phyloP scores from a whole-genome alignment of 352 stramenopile species.

The Blastocystis sp. region DNA sequence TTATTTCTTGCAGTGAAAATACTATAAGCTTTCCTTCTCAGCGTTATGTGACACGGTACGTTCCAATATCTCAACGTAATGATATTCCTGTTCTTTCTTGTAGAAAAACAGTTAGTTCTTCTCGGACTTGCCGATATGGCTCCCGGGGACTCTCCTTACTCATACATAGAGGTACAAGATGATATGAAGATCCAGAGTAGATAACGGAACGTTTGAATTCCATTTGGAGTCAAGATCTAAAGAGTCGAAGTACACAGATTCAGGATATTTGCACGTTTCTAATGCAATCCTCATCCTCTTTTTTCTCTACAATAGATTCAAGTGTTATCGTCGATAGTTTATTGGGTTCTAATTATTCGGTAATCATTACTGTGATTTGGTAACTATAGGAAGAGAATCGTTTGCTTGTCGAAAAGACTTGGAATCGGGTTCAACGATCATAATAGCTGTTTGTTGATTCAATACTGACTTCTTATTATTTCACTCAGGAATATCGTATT shows the following conservation, averaged over 20 bases:
- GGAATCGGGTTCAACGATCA: background rate
- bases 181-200: background rate
- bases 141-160: too few species aligned
- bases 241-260: background rate
- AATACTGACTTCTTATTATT: too few species aligned
- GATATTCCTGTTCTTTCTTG: too few species aligned
- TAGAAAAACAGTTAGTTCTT: too few species aligned
- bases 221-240: background rate
- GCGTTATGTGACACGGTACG: too few species aligned
- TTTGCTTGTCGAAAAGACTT: conserved; percentile 8
- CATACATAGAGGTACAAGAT: too few species aligned
- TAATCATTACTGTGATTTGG: background rate
- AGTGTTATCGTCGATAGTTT: background rate
- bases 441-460: background rate
- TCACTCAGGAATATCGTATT: too few species aligned
- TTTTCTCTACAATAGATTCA: background rate
- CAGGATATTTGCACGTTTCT: background rate
- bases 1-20: too few species aligned
- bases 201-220: background rate
- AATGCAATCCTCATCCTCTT: background rate
- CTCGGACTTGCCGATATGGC: too few species aligned
- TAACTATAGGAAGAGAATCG: conserved; percentile 26
- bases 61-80: too few species aligned
- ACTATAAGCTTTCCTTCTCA: too few species aligned
- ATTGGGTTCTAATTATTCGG: background rate